Percentiles rank a stretch among this genome's conserved stretches.
These are phyloP conservation scores for Prunus salicina DNA, from an alignment of 306 rosid species.

Conservation along the genomic window DNA sequence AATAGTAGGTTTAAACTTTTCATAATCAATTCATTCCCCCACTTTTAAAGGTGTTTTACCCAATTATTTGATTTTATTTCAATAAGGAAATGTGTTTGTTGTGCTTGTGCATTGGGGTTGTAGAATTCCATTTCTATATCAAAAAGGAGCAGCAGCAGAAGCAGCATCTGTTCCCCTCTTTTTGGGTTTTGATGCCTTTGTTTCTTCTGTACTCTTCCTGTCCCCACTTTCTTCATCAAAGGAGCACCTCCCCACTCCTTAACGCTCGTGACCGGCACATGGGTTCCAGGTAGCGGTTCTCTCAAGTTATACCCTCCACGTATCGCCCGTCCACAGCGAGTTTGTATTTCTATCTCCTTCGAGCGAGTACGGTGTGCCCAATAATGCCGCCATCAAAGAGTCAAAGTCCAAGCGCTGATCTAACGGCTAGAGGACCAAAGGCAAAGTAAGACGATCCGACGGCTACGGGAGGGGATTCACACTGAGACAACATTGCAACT, in stretches of 20 bases:
- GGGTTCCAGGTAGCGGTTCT: background rate
- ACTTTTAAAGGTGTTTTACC: too few relatives aligned
- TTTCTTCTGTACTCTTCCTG: background rate
- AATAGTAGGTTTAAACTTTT: background rate
- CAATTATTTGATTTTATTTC: too few relatives aligned
- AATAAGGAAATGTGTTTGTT: background rate
- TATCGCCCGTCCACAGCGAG: background rate
- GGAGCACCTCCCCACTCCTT: background rate
- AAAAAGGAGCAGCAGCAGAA: too few relatives aligned
- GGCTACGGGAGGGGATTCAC: background rate
- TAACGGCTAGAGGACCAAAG: conserved; percentile 5
- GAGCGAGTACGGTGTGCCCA: background rate
- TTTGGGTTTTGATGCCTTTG: conserved; percentile 1
- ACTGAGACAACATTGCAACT: background rate
- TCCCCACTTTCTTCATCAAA: background rate
- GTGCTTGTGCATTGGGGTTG: background rate
- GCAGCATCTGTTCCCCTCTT: conserved; percentile 22
- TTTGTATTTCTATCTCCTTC: background rate
- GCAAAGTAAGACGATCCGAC: conserved; percentile 6
- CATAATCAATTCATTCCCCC: background rate
- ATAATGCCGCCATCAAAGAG: background rate
- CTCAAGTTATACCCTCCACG: background rate
- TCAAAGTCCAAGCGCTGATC: background rate
- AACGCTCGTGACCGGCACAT: conserved; percentile 11
- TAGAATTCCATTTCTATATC: background rate